A percentile compares a stretch with the other conserved stretches of the same genome.
phyloP scores from a whole-genome alignment of 2,329 filamentous ascomycete genomes.

The Fusarium sp. region DNA sequence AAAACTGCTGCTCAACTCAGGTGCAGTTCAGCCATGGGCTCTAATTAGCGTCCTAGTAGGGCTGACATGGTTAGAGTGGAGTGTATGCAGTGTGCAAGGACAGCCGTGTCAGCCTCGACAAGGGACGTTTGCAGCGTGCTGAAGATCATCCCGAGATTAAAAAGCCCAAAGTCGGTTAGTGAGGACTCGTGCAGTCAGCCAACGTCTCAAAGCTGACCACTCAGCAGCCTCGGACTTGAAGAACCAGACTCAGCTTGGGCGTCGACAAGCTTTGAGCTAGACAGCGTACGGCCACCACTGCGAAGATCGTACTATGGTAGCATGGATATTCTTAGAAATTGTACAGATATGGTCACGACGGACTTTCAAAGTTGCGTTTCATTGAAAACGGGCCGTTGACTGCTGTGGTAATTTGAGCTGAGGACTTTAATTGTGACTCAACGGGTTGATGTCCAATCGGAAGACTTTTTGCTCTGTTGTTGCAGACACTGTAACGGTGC shows the following conservation, averaged over 20 bases:
- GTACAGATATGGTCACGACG: neutral
- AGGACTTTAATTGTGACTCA: neutral
- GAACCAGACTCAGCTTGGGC: constrained; percentile 21
- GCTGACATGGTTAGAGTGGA: constrained; percentile 40
- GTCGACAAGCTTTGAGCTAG: constrained; percentile 30
- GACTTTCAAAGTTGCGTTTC: constrained; percentile 2
- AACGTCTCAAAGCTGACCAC: constrained; percentile 20
- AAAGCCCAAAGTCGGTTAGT: constrained; percentile 27
- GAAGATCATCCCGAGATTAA: constrained; percentile 26
- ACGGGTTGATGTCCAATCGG: neutral
- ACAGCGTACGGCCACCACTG: constrained; percentile 27
- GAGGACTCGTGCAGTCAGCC: constrained; percentile 6
- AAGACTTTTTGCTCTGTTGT: neutral
- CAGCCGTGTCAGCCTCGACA: constrained; percentile 29
- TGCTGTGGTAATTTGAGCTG: neutral
- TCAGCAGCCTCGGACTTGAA: constrained; percentile 8
- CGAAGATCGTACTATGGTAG: constrained; percentile 14
- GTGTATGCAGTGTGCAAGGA: constrained; percentile 13
- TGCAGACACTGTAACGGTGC: neutral
- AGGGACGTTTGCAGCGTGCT: constrained; percentile 14
- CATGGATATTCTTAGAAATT: constrained; percentile 30
- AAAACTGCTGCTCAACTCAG: constrained; percentile 9
- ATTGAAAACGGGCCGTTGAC: neutral
- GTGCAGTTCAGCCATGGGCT: constrained; percentile 14
- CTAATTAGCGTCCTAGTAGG: constrained; percentile 43